A percentile compares a stretch with the other conserved stretches of the same genome.
Conservation (phyloP, 2,329 filamentous ascomycete species). For the Xylariaceae sp. region DNA sequence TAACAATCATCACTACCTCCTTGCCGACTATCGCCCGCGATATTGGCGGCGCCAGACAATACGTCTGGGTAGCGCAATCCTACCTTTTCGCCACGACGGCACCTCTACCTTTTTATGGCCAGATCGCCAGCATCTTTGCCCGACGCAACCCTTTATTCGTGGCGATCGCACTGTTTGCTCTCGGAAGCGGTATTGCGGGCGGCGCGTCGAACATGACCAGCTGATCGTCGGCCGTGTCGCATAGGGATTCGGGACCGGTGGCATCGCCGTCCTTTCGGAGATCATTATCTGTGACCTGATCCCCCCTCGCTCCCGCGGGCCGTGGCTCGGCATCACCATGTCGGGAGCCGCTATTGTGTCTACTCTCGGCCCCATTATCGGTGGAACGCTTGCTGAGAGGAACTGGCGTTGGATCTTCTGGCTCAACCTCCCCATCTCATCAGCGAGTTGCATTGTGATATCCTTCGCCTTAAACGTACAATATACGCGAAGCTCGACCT, state of each 20-base stretch:
- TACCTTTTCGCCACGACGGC: conserved; percentile 34
- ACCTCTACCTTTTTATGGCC: conserved; percentile 48
- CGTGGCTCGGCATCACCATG: conserved; percentile 39
- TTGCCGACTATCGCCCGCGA: conserved; percentile 11
- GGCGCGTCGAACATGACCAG: conserved; percentile 39
- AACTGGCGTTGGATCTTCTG: conserved; percentile 46
- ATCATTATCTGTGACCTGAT: conserved; percentile 54
- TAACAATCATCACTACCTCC: conserved; percentile 17
- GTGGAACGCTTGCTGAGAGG: conserved; percentile 20
- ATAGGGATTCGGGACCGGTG: conserved; percentile 44
- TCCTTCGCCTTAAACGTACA: conserved; percentile 35
- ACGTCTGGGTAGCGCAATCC: conserved; percentile 18
- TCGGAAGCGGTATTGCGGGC: conserved; percentile 50
- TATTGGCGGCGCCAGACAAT: conserved; percentile 7
- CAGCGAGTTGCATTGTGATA: conserved; percentile 27
- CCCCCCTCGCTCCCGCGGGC: conserved; percentile 46
- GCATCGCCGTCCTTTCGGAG: conserved; percentile 43
- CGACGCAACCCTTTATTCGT: conserved; percentile 41
- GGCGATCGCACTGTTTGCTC: conserved; percentile 44
- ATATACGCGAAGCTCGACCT: neutral
- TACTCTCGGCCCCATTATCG: conserved; percentile 35
- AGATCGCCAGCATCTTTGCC: conserved; percentile 50
- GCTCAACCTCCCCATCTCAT: conserved; percentile 37
- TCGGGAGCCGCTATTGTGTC: conserved; percentile 36
- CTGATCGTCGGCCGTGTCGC: conserved; percentile 45